Evolutionary conservation across 1,284 basidiomycete species (phyloP).

Genomic region (Neolentinus lepideus): DNA sequence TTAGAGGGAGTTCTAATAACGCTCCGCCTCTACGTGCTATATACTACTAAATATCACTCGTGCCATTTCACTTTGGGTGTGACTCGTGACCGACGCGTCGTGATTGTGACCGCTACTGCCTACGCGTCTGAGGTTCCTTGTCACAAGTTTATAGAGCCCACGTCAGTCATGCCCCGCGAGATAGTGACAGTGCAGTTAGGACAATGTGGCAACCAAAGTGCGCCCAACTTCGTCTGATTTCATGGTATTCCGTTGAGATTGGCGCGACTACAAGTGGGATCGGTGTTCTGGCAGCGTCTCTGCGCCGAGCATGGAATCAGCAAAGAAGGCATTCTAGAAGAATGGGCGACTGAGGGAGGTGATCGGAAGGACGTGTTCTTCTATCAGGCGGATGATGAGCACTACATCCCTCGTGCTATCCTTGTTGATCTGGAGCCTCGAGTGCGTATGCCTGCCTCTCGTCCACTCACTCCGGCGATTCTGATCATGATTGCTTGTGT

Average conservation of each 20-base stretch:
- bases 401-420: slow-evolving; percentile 96
- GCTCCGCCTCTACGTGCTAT: too few species aligned
- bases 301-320: slow-evolving; percentile 96
- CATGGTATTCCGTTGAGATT: slow-evolving; percentile 13
- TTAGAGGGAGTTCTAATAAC: too few species aligned
- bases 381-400: slow-evolving; percentile 99
- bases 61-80: too few species aligned
- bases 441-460: slow-evolving; percentile 38
- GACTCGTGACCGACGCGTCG: too few species aligned
- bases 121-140: too few species aligned
- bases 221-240: slow-evolving; percentile 15
- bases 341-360: slow-evolving; percentile 90
- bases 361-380: slow-evolving; percentile 99
- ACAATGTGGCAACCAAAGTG: slow-evolving; percentile 97
- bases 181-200: slow-evolving; percentile 87
- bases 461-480: neutral
- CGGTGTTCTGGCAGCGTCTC: slow-evolving; percentile 92
- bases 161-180: slow-evolving; percentile 86
- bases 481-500: slow-evolving; percentile 4
- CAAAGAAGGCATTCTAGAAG: slow-evolving; percentile 88
- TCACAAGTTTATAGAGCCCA: too few species aligned
- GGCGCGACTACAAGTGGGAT: slow-evolving; percentile 59
- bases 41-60: too few species aligned
- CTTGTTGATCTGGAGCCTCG: slow-evolving; percentile 97
- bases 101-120: too few species aligned